These are phyloP conservation scores for Diaporthe caulivora DNA, from an alignment of 2,329 filamentous ascomycete genomes.

Conservation along the genomic window DNA sequence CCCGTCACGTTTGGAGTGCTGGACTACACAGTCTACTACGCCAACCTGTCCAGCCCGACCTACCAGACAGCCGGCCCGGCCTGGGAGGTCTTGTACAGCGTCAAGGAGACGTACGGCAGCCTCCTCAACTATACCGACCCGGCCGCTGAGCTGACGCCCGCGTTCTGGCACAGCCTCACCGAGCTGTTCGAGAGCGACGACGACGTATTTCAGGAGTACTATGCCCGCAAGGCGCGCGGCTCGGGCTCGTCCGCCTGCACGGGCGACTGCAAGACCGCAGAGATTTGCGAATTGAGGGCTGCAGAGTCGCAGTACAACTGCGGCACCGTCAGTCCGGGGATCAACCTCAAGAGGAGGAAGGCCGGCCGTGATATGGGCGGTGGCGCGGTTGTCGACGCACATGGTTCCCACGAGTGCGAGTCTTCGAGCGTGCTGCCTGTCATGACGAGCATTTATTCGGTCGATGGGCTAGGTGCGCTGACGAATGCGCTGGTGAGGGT, in stretches of 20 bases:
- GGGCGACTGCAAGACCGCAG: slow-evolving; percentile 49
- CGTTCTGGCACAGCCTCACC: slow-evolving; percentile 59
- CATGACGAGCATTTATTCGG: slow-evolving; percentile 36
- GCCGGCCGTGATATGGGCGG: slow-evolving; percentile 4
- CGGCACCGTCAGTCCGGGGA: slow-evolving; percentile 33
- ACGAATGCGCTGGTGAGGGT: slow-evolving; percentile 14
- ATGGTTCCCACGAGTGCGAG: slow-evolving; percentile 31
- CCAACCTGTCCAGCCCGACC: slow-evolving; percentile 60
- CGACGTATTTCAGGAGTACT: slow-evolving; percentile 53
- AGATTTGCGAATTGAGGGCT: slow-evolving; percentile 53
- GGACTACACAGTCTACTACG: slow-evolving; percentile 66
- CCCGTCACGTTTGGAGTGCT: slow-evolving; percentile 67
- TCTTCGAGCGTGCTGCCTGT: slow-evolving; percentile 25
- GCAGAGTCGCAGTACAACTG: slow-evolving; percentile 55
- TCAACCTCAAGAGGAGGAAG: slow-evolving; percentile 33
- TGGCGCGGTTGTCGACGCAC: slow-evolving; percentile 2
- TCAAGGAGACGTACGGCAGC: slow-evolving; percentile 64
- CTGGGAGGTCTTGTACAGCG: slow-evolving; percentile 70
- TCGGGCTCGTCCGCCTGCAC: slow-evolving; percentile 49
- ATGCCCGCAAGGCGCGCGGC: slow-evolving; percentile 51
- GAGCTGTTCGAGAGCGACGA: slow-evolving; percentile 51
- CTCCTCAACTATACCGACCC: slow-evolving; percentile 54
- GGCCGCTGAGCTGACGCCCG: slow-evolving; percentile 62
- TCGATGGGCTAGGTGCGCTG: slow-evolving; percentile 18
- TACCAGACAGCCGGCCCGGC: slow-evolving; percentile 59